Conservation (phyloP, 805 yeast genomes). For the Yarrowia bubula region DNA sequence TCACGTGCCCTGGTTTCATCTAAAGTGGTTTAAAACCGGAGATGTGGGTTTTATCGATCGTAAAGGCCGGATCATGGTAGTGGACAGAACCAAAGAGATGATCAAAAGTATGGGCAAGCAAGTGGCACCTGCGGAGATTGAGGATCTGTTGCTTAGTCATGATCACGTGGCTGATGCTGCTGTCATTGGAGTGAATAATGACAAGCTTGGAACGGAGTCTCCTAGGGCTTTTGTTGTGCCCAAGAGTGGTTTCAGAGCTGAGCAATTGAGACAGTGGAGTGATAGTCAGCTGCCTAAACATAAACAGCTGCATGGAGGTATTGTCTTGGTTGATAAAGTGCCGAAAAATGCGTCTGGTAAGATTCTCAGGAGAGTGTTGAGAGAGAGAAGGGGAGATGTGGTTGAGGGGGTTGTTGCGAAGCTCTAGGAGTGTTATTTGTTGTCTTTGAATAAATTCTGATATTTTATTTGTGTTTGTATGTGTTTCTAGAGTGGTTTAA, state of each 20-base stretch:
- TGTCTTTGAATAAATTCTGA: no score
- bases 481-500: no score
- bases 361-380: slow-evolving; percentile 84
- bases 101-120: slow-evolving; percentile 57
- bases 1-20: slow-evolving; percentile 5
- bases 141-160: slow-evolving; percentile 74
- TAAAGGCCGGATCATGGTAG: slow-evolving; percentile 50
- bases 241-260: not conserved
- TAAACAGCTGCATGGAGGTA: slow-evolving; percentile 46
- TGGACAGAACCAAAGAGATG: slow-evolving; percentile 41
- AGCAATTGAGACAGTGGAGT: slow-evolving; percentile 35
- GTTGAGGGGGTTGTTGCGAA: slow-evolving; percentile 27
- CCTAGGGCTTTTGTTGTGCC: slow-evolving; percentile 42
- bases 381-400: slow-evolving; percentile 48
- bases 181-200: slow-evolving; percentile 63
- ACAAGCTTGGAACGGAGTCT: slow-evolving; percentile 75
- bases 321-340: slow-evolving; percentile 71
- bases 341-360: slow-evolving; percentile 96
- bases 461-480: no score
- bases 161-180: slow-evolving; percentile 82
- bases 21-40: slow-evolving; percentile 55
- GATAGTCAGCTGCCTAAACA: slow-evolving; percentile 41
- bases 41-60: slow-evolving; percentile 51
- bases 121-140: slow-evolving; percentile 95
- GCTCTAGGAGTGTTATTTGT: not conserved